Conservation (phyloP, 1,284 basidiomycete genomes). For the Cryptococcus amylolentus region DNA sequence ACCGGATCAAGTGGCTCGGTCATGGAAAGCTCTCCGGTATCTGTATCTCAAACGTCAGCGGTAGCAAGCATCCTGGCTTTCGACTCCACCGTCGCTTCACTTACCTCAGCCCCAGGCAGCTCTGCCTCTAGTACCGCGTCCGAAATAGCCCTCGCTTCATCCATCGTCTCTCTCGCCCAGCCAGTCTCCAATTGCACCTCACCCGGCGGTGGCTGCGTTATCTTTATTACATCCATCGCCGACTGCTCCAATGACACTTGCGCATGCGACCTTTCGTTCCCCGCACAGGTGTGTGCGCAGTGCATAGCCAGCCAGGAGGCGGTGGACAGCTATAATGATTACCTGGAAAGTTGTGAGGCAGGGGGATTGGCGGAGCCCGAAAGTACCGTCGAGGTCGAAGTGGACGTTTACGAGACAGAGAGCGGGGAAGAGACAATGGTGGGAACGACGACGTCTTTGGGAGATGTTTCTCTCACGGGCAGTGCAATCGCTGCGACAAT, state of each 20-base stretch:
- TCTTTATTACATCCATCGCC: constrained; percentile 5
- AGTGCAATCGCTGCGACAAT: no score
- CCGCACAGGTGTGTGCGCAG: constrained; percentile 16
- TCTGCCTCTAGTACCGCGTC: not conserved
- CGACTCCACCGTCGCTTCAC: not conserved
- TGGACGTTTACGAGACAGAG: not conserved
- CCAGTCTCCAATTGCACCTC: constrained; percentile 1
- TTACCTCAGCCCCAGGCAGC: not conserved
- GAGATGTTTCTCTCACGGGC: no score
- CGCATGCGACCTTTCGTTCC: constrained; percentile 10
- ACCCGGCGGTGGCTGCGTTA: constrained; percentile 10
- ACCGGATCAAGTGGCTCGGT: not conserved
- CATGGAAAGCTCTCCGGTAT: no score
- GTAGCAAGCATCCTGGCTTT: not conserved
- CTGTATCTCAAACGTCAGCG: no score
- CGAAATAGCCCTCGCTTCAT: constrained; percentile 3
- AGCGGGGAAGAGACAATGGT: not conserved
- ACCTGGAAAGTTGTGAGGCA: constrained; percentile 8
- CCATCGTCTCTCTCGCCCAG: not conserved
- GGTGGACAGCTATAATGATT: constrained; percentile 9
- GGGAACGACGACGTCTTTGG: not conserved
- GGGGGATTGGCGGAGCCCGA: constrained; percentile 4
- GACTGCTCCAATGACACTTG: constrained; percentile 10
- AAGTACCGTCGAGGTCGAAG: constrained; percentile 8
- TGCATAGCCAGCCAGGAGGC: constrained; percentile 9